Evolutionary conservation across 1,284 basidiomycete genomes (phyloP).

Genomic region (Boletellus dicymbophilus): DNA sequence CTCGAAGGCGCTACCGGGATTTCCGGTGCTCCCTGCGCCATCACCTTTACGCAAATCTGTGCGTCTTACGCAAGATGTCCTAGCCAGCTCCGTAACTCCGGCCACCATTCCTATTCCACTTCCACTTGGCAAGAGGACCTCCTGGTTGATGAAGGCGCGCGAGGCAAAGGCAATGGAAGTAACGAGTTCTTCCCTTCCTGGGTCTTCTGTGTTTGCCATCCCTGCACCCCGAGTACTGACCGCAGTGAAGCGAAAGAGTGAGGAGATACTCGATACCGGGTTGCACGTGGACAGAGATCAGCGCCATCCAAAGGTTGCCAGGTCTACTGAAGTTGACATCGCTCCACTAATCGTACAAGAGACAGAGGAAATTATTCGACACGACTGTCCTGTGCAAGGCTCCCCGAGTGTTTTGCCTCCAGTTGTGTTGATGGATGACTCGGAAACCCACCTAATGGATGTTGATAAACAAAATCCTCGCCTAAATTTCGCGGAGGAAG

Average conservation of each 20-base stretch:
- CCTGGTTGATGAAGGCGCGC: constrained; percentile 75
- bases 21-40: constrained; percentile 64
- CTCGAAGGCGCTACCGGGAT: constrained; percentile 32
- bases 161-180: constrained; percentile 72
- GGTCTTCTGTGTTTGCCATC: constrained; percentile 15
- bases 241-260: constrained; percentile 67
- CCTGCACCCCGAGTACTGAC: constrained; percentile 15
- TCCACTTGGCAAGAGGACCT: constrained; percentile 62
- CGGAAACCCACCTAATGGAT: constrained; percentile 15
- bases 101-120: constrained; percentile 45
- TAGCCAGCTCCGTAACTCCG: constrained; percentile 32
- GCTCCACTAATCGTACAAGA: constrained; percentile 34
- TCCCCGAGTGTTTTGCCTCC: constrained; percentile 1
- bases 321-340: constrained; percentile 38
- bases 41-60: constrained; percentile 70
- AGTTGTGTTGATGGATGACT: background rate
- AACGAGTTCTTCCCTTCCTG: constrained; percentile 44
- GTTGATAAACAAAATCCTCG: constrained; percentile 14
- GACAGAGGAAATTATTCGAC: constrained; percentile 5
- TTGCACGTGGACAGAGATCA: constrained; percentile 38
- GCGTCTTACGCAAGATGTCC: constrained; percentile 49
- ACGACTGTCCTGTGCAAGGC: constrained; percentile 4
- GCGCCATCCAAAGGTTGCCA: constrained; percentile 50
- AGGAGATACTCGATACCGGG: constrained; percentile 44
- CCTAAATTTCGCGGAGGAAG: constrained; percentile 35